Conservation (phyloP, 768 basidiomycete genomes). For the Leccinum fibrillosum region DNA sequence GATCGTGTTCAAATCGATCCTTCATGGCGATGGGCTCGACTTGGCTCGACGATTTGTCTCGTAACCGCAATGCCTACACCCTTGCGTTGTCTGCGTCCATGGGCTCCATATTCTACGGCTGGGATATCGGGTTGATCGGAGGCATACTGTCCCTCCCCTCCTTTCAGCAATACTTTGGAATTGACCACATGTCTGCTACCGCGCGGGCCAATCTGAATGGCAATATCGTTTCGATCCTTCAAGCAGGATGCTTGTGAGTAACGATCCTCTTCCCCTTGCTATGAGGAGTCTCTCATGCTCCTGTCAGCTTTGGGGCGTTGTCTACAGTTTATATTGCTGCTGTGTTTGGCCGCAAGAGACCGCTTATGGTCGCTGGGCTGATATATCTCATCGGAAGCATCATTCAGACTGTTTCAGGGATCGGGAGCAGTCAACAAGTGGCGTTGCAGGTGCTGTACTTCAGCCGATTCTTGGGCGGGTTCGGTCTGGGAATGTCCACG, state of each 20-base stretch:
- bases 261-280: neutral
- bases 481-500: slow-evolving; percentile 56
- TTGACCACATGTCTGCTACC: slow-evolving; percentile 36
- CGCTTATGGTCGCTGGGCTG: slow-evolving; percentile 41
- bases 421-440: slow-evolving; percentile 35
- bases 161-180: slow-evolving; percentile 47
- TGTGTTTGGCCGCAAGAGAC: slow-evolving; percentile 45
- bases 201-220: slow-evolving; percentile 43
- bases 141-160: slow-evolving; percentile 45
- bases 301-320: slow-evolving; percentile 40
- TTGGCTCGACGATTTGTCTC: slow-evolving; percentile 23
- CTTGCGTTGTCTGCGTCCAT: slow-evolving; percentile 44
- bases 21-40: slow-evolving; percentile 22
- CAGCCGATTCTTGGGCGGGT: slow-evolving; percentile 55
- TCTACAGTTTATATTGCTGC: slow-evolving; percentile 39
- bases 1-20: neutral
- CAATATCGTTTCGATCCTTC: slow-evolving; percentile 51
- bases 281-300: neutral
- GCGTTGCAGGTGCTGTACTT: slow-evolving; percentile 42
- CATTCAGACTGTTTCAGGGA: slow-evolving; percentile 43
- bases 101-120: slow-evolving; percentile 49
- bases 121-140: slow-evolving; percentile 50
- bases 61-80: slow-evolving; percentile 44
- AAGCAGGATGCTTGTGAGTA: slow-evolving; percentile 47
- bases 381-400: slow-evolving; percentile 48